These are phyloP conservation scores for Ambrosiella cleistominuta DNA, from an alignment of 2,329 filamentous ascomycete species.

Conservation along the genomic window DNA sequence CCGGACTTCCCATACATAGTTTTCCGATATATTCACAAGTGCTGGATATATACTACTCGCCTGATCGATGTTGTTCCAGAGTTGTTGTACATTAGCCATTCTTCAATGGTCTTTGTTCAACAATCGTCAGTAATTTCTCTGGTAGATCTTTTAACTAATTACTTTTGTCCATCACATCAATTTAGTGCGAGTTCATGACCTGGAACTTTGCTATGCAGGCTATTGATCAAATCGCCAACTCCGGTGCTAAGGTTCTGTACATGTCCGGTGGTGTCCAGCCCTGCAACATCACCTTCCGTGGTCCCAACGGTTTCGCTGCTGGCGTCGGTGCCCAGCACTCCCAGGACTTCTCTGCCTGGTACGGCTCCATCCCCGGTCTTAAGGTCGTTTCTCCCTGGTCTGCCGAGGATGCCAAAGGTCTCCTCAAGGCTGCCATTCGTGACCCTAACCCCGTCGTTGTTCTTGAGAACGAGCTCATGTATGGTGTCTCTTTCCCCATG, in stretches of 20 bases:
- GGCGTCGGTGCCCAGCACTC: slow-evolving; percentile 97
- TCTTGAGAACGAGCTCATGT: slow-evolving; percentile 77
- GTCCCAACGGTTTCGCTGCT: slow-evolving; percentile 91
- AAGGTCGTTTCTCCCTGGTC: slow-evolving; percentile 97
- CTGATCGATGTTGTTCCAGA: too few relatives aligned
- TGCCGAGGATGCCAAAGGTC: slow-evolving; percentile 93
- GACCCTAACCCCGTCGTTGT: slow-evolving; percentile 95
- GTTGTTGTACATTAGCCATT: too few relatives aligned
- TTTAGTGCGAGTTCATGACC: slow-evolving; percentile 97
- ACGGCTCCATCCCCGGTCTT: slow-evolving; percentile 89
- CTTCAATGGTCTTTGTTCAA: too few relatives aligned
- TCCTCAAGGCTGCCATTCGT: slow-evolving; percentile 92
- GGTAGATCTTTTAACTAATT: slow-evolving; percentile 4
- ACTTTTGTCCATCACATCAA: slow-evolving; percentile 1
- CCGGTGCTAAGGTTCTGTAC: slow-evolving; percentile 95
- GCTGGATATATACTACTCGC: neutral
- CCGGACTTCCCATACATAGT: neutral
- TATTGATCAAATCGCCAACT: slow-evolving; percentile 99
- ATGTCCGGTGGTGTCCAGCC: slow-evolving; percentile 99
- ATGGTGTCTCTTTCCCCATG: slow-evolving; percentile 92
- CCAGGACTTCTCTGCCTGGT: slow-evolving; percentile 97
- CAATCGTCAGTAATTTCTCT: too few relatives aligned
- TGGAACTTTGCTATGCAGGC: slow-evolving; percentile 99
- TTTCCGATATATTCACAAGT: neutral
- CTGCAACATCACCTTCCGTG: slow-evolving; percentile 99